Conservation (phyloP, 345 rosid genomes). For the Abelmoschus esculentus region DNA sequence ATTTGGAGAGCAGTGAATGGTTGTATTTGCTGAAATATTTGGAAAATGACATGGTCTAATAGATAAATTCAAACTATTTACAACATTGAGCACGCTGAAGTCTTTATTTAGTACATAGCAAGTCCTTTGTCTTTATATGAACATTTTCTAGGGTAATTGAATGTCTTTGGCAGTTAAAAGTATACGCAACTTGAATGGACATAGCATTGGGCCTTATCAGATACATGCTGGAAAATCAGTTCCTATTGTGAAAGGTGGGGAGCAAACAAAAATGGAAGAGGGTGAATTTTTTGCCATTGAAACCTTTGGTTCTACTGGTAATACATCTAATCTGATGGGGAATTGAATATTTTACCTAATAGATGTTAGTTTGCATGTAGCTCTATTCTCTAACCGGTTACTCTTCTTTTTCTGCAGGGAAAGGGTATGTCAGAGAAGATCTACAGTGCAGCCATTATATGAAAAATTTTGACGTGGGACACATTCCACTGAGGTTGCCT, state of each 20-base stretch:
- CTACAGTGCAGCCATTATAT: conserved; percentile 92
- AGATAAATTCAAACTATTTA: not conserved
- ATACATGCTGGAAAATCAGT: conserved; percentile 96
- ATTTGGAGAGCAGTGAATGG: not conserved
- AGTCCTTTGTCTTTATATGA: not conserved
- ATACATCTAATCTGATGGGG: conserved; percentile 2
- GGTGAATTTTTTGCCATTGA: conserved; percentile 93
- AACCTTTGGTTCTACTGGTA: conserved; percentile 94
- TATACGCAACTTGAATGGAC: conserved; percentile 81
- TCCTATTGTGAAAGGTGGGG: conserved; percentile 94
- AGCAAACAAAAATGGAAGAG: conserved; percentile 98
- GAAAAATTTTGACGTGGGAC: conserved; percentile 79
- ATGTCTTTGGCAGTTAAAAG: conserved; percentile 61
- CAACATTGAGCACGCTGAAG: not conserved
- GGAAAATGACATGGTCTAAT: not conserved
- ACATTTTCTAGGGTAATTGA: not conserved
- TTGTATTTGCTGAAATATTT: not conserved
- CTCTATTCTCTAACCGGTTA: not conserved
- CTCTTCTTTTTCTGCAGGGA: conserved; percentile 41
- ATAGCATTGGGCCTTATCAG: conserved; percentile 75
- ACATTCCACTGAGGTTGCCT: conserved; percentile 70
- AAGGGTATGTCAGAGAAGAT: conserved; percentile 89
- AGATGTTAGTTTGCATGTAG: not conserved
- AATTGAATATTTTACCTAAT: not conserved
- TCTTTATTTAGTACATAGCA: not conserved